Base-by-base conservation (phyloP, 768 basidiomycete genomes). In the Tephrocybe rancida region DNA sequence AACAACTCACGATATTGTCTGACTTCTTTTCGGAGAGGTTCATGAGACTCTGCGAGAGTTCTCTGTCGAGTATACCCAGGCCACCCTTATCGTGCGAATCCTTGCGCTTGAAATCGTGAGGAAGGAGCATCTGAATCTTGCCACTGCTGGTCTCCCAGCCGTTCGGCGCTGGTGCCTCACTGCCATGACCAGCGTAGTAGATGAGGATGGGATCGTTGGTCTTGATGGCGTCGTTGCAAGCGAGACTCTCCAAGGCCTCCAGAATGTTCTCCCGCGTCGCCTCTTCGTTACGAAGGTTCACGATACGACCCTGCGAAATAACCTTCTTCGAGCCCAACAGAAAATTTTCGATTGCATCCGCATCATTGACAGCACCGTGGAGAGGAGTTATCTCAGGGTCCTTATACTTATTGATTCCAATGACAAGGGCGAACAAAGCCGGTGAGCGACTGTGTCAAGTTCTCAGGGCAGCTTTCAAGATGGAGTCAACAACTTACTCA, bases 361-460 rank as follows among this genome's bases (percentile, higher is more conserved):
- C 54, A 43, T 58, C 57, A 22, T 43, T 21, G 24, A 37, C 29
- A 14, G 57, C 48, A 10, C 21, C 29, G 19, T 1, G 8, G 25
- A 55, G 32, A 30, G 24, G 7, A 18, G 3, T 1, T 9, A 52
- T 32, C 6, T 24, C 26, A 5, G 38, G 16, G 7, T 43, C 32
- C 16, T 18, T 4, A 27, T 54, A 60, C 6, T 7, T 38, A 32
- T 55, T 44, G 48, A 60, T 60, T 21, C 56, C 59, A 18, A 60
- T 55, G 38, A 55, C n/a, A n/a, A 58, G 41, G 3, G 54, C 57
- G 13, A 25, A 27, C 43, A 44, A n/a, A n/a, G n/a, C n/a, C n/a
- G n/a, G n/a, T n/a, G n/a, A 25, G 43, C 29, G 29, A 13, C 29
- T 30, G 29, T 6, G 13, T 6, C 13, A 5, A 13, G 29, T 30